A percentile compares a stretch with the other conserved stretches of the same genome.
These are phyloP conservation scores for Anethum foeniculum DNA, from an alignment of 140 eudicot species.

Conservation along the genomic window DNA sequence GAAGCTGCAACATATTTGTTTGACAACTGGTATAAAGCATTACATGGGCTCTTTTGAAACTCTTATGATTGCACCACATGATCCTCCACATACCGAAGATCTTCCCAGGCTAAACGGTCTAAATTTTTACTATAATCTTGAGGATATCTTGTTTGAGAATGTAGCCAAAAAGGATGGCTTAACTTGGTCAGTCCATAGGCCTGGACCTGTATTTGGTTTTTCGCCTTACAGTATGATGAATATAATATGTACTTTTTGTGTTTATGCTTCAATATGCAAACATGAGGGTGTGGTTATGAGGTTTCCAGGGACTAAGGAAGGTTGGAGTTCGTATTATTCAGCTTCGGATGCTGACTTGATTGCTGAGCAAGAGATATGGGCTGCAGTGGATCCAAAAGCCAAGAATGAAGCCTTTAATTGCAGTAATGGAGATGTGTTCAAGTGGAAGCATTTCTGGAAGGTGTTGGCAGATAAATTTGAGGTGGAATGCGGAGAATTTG, in stretches of 20 bases:
- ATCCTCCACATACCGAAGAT: conserved; percentile 65
- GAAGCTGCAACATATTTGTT: conserved; percentile 50
- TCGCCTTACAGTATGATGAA: conserved; percentile 40
- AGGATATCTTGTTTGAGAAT: conserved; percentile 49
- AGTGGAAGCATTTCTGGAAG: conserved; percentile 1
- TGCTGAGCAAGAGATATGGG: conserved; percentile 74
- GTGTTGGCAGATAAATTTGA: conserved; percentile 67
- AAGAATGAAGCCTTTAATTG: conserved; percentile 39
- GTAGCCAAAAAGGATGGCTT: conserved; percentile 49
- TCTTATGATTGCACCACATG: conserved; percentile 33
- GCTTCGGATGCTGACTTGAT: conserved; percentile 62
- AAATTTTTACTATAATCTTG: conserved; percentile 58
- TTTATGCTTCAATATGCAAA: conserved; percentile 66
- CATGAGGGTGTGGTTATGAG: conserved; percentile 42
- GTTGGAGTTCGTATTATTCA: conserved; percentile 38
- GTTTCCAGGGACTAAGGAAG: conserved; percentile 50
- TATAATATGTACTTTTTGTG: conserved; percentile 30
- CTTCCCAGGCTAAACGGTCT: conserved; percentile 45
- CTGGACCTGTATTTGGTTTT: conserved; percentile 62
- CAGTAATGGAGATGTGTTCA: too few relatives aligned
- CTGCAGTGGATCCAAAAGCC: conserved; percentile 60
- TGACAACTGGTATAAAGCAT: conserved; percentile 75
- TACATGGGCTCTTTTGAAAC: conserved; percentile 52
- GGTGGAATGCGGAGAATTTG: conserved; percentile 52
- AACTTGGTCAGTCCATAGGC: conserved; percentile 33